These are phyloP conservation scores for Candida multigemmis DNA, from an alignment of 805 yeast genomes.

Conservation along the genomic window DNA sequence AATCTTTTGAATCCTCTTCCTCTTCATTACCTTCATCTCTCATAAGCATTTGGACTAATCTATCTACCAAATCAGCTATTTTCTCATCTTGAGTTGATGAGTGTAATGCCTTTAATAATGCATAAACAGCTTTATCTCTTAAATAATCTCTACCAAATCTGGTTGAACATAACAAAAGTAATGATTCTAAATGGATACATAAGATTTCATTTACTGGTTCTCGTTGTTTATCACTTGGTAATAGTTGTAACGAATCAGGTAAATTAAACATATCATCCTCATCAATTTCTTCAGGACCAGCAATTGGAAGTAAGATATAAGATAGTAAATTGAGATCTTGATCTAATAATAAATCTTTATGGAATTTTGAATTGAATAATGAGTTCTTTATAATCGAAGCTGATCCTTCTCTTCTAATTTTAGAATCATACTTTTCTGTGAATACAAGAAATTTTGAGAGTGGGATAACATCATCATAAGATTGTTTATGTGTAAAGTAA, in stretches of 20 bases:
- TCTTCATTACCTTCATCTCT: conserved; percentile 67
- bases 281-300: conserved; percentile 67
- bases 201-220: conserved; percentile 65
- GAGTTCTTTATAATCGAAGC: conserved; percentile 89
- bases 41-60: conserved; percentile 84
- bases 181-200: conserved; percentile 67
- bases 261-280: conserved; percentile 79
- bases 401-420: conserved; percentile 82
- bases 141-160: conserved; percentile 63
- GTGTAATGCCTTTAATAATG: conserved; percentile 80
- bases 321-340: conserved; percentile 68
- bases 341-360: conserved; percentile 49
- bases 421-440: conserved; percentile 71
- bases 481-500: conserved; percentile 66
- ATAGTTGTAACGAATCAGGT: conserved; percentile 80
- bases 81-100: conserved; percentile 34
- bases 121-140: conserved; percentile 77
- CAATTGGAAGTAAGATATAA: conserved; percentile 71
- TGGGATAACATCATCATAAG: conserved; percentile 70
- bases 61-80: conserved; percentile 65
- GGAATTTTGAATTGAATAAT: conserved; percentile 69
- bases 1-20: conserved; percentile 33
- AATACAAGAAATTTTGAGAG: conserved; percentile 73
- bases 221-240: conserved; percentile 66
- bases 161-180: conserved; percentile 73